Evolutionary conservation across 148 eudicot species (phyloP), one percentile per base, ranked within the genome.

Genomic region (Persicaria tinctoria): DNA sequence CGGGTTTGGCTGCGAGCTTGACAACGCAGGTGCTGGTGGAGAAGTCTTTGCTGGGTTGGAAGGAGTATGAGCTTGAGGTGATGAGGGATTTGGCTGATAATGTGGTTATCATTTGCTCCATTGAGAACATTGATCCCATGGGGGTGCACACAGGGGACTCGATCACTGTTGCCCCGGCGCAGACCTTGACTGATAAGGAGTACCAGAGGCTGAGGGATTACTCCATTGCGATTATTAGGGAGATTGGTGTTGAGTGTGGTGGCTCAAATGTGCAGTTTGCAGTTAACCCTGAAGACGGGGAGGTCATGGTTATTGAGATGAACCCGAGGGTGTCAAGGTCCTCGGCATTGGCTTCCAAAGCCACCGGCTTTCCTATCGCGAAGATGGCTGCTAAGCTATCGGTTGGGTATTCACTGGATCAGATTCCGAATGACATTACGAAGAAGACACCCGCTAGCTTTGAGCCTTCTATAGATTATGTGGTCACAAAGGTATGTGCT

Each of bases 311-410:
- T 46, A 96, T 92, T 77, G 99, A 96, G 87, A 96, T 96, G 97
- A 96, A 96, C 64, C 97, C 99, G 70, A 86, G 99, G 82, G 99
- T 96, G 75, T 96, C 97, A 11, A 86, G 99, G 76, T 96, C 99
- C 0, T 96, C 97, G 20, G 99, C 99, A 44, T 76, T 96, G 79
- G 99, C 99, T 0, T 96, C 99, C 4, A 96, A 96, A 79, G 99
- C 99, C 64, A 96, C 99, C 77, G 99, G 99, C 75, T 96, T 96
- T 75, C 99, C 99, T 0, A 96, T 96, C 76, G 99, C 99, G 0
- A 96, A 90, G 79, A 96, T 96, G 91, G 99, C 99, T 84, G 99
- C 99, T 13, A 96, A 96, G 84, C 82, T 96, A 48, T 96, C 99
- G 0, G 91, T 96, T 74, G 99, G 99, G 5, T 96, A 92, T 80